Evolutionary conservation across 352 stramenopile genomes (phyloP), one percentile per base, ranked within the genome.

Genomic region (Phytophthora tubulina): DNA sequence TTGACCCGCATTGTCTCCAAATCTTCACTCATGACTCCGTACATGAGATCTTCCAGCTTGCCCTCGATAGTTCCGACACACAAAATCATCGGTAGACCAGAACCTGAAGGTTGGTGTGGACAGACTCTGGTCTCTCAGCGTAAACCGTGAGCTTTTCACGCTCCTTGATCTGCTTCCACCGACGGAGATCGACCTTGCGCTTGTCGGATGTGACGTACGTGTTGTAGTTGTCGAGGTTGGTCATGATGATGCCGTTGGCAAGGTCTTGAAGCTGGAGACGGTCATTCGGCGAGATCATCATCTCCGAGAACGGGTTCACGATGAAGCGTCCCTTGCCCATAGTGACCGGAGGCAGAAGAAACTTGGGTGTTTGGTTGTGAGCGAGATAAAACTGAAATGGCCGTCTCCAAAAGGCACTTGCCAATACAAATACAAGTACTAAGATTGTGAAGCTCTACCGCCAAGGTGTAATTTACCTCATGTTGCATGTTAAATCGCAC

Each of bases 131-230:
- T 14, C 52, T 66, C 13, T 84, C 61, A 2, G 75, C 72, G 67
- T 72, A 85, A 6, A 81, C 72, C 3, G 69, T 73, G 13, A 85
- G 52, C 15, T 73, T 61, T 30, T 85, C 69, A 7, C 72, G 60
- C 3, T 52, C 58, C 49, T 78, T 79, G 54, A 85, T 64, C 14
- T 66, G 52, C 32, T 83, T 83, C 75, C 78, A 85, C 2, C 70
- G 44, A 31, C 32, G 59, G 10, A 50, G 30, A 50, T 80, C 58
- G 8, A 84, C 49, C 9, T 56, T 63, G 11, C 72, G 67, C 64
- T 61, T 58, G 10, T 33, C 48, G 4, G 56, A 27, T 4, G 75
- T 53, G 15, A 75, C 70, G 39, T 66, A 63, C 5, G 61, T 63
- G 33, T 82, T 63, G 49, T 70, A 66, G 10, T 66, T 61, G 1